phyloP scores from a whole-genome alignment of 768 basidiomycete species.

The Megacollybia marginata region DNA sequence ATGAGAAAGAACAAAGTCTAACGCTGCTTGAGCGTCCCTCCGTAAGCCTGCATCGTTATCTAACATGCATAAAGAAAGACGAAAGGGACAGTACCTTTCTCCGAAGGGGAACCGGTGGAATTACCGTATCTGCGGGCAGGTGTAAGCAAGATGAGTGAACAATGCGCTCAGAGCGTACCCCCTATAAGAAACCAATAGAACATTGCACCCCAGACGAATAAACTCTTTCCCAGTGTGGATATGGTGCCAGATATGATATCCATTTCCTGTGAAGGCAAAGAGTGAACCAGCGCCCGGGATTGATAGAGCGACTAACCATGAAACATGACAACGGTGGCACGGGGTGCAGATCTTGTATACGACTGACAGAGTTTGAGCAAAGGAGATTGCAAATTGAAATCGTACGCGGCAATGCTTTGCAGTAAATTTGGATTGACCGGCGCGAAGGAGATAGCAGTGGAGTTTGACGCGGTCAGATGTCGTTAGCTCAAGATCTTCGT shows the following conservation, averaged over 20 bases:
- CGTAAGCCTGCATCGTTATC: constrained; percentile 49
- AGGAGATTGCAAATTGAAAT: too few relatives aligned
- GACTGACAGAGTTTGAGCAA: too few relatives aligned
- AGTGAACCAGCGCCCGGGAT: neutral
- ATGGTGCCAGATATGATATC: constrained; percentile 85
- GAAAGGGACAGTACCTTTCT: constrained; percentile 48
- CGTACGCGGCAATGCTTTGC: neutral
- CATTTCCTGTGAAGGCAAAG: constrained; percentile 46
- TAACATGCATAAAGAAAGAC: neutral
- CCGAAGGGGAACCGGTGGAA: constrained; percentile 84
- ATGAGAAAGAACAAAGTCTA: constrained; percentile 67
- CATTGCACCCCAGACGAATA: constrained; percentile 86
- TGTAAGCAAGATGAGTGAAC: neutral
- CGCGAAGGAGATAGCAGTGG: neutral
- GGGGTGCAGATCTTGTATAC: neutral
- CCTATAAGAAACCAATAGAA: constrained; percentile 89
- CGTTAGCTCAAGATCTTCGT: neutral
- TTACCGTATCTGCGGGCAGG: constrained; percentile 62
- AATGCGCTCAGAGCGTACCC: constrained; percentile 45
- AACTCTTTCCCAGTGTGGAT: constrained; percentile 70
- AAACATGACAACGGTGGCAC: constrained; percentile 90
- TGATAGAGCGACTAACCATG: constrained; percentile 28
- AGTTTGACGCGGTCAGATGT: neutral
- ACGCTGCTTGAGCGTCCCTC: constrained; percentile 77
- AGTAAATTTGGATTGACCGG: neutral